Evolutionary conservation across 768 basidiomycete species (phyloP).

Genomic region (Suillus variegatus): DNA sequence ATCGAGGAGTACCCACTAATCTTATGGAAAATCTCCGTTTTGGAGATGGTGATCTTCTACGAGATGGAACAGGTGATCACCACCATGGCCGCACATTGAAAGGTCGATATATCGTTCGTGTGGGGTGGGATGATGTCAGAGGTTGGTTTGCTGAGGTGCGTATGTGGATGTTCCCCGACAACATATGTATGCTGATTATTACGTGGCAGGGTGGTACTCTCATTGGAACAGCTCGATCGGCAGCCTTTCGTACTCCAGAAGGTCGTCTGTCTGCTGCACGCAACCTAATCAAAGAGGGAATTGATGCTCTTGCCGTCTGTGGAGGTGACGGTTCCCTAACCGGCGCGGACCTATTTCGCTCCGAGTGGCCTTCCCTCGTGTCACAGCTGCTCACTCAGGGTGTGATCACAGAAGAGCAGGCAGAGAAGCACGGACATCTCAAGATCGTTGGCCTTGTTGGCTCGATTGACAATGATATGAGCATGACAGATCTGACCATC

Average conservation of each 20-base stretch:
- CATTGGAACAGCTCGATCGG: conserved; percentile 90
- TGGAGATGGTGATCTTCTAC: conserved; percentile 75
- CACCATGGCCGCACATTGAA: conserved; percentile 71
- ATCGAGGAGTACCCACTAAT: conserved; percentile 28
- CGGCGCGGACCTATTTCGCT: conserved; percentile 90
- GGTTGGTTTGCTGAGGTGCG: conserved; percentile 90
- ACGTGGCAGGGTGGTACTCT: conserved; percentile 81
- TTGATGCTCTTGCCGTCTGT: conserved; percentile 95
- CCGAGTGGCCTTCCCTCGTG: conserved; percentile 92
- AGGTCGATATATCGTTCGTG: conserved; percentile 90
- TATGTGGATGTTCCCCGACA: conserved; percentile 1
- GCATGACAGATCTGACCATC: conserved; percentile 95
- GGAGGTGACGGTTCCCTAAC: conserved; percentile 98
- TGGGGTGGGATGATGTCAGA: conserved; percentile 97
- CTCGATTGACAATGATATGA: conserved; percentile 99
- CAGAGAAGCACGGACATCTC: conserved; percentile 74
- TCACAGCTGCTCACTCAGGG: conserved; percentile 65
- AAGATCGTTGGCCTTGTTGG: conserved; percentile 98
- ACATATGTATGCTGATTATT: neutral
- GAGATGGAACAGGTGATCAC: conserved; percentile 81
- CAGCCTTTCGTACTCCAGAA: conserved; percentile 80
- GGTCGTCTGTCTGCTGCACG: conserved; percentile 87
- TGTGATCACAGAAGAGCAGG: conserved; percentile 77
- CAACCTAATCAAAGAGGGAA: conserved; percentile 95
- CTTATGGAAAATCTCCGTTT: conserved; percentile 79